Percentiles rank a stretch among this genome's conserved stretches.
phyloP scores from a whole-genome alignment of 306 rosid genomes.

The Quercus cerris region DNA sequence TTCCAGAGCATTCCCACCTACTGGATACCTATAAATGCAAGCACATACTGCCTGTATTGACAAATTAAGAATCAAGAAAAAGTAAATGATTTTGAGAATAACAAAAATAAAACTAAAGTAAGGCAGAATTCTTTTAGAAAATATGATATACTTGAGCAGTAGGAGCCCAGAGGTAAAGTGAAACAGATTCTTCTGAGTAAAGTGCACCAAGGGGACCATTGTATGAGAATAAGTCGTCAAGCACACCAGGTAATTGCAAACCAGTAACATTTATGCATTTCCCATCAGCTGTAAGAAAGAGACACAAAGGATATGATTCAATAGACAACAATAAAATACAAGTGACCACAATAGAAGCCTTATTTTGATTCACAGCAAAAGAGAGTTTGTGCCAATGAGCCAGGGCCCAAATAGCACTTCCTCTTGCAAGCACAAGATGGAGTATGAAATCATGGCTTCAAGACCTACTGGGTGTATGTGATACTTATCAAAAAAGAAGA shows the following conservation, averaged over 20 bases:
- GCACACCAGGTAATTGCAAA: slow-evolving; percentile 85
- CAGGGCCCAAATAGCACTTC: too few relatives aligned
- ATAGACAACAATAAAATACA: slow-evolving; percentile 1
- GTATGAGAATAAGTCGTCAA: slow-evolving; percentile 86
- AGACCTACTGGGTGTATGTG: too few relatives aligned
- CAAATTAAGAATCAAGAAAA: slow-evolving; percentile 4
- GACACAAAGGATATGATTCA: slow-evolving; percentile 19
- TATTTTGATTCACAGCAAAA: background rate
- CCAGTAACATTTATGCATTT: slow-evolving; percentile 71
- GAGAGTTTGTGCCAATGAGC: too few relatives aligned
- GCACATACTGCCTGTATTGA: slow-evolving; percentile 57
- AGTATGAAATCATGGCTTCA: too few relatives aligned
- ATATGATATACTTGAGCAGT: slow-evolving; percentile 73
- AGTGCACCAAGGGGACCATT: slow-evolving; percentile 82
- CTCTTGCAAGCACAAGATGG: too few relatives aligned
- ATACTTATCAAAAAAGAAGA: too few relatives aligned
- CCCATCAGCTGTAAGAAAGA: slow-evolving; percentile 56
- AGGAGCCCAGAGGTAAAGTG: slow-evolving; percentile 93
- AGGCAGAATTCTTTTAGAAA: background rate
- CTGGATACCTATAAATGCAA: slow-evolving; percentile 55
- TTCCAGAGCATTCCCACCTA: slow-evolving; percentile 62
- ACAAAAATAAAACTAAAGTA: background rate
- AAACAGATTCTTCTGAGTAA: slow-evolving; percentile 61
- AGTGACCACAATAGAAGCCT: background rate
- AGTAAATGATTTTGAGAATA: slow-evolving; percentile 4